Base-by-base conservation (phyloP, 2,329 filamentous ascomycete genomes). In the Aspergillus tubingensis region DNA sequence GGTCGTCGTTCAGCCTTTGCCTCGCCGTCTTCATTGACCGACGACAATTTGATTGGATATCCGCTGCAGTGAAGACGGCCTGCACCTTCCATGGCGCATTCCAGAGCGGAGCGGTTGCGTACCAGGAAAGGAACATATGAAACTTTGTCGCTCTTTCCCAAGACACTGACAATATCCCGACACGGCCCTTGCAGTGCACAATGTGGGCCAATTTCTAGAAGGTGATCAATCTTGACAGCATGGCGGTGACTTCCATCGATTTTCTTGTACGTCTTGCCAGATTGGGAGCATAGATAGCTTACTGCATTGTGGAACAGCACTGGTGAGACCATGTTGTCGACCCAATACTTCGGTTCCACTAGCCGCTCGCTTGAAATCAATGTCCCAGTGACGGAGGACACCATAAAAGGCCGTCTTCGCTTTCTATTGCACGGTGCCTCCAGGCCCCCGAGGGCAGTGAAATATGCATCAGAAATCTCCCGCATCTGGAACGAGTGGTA, bases 141-240 rank as follows among this genome's bases (percentile, higher is more conserved):
- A 15, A 57, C 23, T 21, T 36, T 27, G 4, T 54, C 43, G 6
- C 41, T 10, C 13, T 47, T 54, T 11, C 23, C 11, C 13, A 5
- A 3, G 2, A 23, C 39, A 10, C 52, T 39, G 13, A 58, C 30
- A 8, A 65, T 63, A 50, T 69, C 43, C 13, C 41, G 27, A 11
- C 63, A 54, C 8, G 66, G 67, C 1, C 61, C 63, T 10, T 54
- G 48, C 3, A 70, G 54, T 2, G 63, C 63, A 4, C 52, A 30
- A 51, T 70, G 68, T 1, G 68, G 67, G 1, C 68, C 67, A 15
- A 70, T 49, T n/a, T 70, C 68, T 6, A 70, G 11, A 0, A 68
- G 10, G 3, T 58, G 25, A 27, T 65, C 58, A 1, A 70, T 39
- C 11, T 32, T 49, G 4, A 44, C 27, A 4, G 32, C 43, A 19